Evolutionary conservation across 768 basidiomycete species (phyloP), one percentile per base, ranked within the genome.

Genomic region (Naganishia antarctica): DNA sequence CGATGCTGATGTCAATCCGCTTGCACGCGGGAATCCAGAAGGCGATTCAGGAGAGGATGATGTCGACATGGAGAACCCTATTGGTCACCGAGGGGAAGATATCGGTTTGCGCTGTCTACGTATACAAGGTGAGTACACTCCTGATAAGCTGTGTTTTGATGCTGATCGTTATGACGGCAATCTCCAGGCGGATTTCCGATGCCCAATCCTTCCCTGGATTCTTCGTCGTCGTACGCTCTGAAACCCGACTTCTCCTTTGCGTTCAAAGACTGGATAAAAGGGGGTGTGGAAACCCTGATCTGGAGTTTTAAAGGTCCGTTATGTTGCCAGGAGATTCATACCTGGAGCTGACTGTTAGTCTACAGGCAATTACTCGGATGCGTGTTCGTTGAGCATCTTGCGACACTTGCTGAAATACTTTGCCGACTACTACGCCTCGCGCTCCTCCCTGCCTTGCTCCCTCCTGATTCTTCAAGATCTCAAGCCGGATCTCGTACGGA

Each of bases 191-290:
- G 63, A 26, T 64, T 64, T 21, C 63, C 63, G 0, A 50, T 64
- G 31, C 53, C 45, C 7, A 43, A 64, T 45, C 53, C 57, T 9
- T 25, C 28, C 6, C 18, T 23, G 32, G 57, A 58, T 48, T 58
- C 41, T 28, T 40, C 46, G 3, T 37, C 53, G 21, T 37, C 53
- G 7, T 57, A 18, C 12, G 53, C 53, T 34, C 37, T 31, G 34
- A 64, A 59, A n/a, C 51, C 53, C 29, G 63, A 64, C 32, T 64
- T 46, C 21, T 64, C 63, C 21, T 64, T 64, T 25, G 63, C 63
- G 0, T 64, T 64, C 53, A 46, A 64, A 28, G 31, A 44, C 12
- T 64, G 63, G 63, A 64, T 64, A 31, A 46, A 58, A 26, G 34
- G 34, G 12, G 63, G 63, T 12, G 63, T 64, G 9, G 63, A 58